phyloP scores from a whole-genome alignment of 192 early-diverging fungal species.

The Entophlyctis luteolus region DNA sequence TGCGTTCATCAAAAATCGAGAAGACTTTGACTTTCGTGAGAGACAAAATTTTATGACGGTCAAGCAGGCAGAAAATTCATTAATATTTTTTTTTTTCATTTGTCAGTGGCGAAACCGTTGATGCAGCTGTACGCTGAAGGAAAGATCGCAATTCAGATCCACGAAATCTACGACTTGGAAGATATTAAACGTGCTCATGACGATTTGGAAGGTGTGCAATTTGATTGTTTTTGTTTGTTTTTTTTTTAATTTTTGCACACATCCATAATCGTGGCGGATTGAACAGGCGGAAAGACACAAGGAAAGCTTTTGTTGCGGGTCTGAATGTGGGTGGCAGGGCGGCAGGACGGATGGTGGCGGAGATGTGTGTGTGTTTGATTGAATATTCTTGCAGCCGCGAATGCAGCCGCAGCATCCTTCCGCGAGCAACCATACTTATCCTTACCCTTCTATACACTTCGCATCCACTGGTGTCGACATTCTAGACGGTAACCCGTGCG shows the following conservation, averaged over 20 bases:
- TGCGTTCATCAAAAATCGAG: slow-evolving; percentile 61
- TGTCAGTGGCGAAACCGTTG: slow-evolving; percentile 50
- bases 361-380: background rate
- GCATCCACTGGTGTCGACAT: background rate
- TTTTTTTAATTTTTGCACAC: background rate
- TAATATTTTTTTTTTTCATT: background rate
- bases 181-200: slow-evolving; percentile 73
- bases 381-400: background rate
- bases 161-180: slow-evolving; percentile 70
- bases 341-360: background rate
- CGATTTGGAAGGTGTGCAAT: slow-evolving; percentile 57
- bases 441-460: background rate
- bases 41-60: background rate
- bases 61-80: background rate
- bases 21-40: slow-evolving; percentile 62
- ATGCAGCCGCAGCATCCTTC: no score
- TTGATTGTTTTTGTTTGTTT: background rate
- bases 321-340: background rate
- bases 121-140: slow-evolving; percentile 54
- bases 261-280: background rate
- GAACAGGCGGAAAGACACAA: slow-evolving; percentile 25
- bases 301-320: slow-evolving; percentile 30
- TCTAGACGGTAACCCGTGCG: background rate
- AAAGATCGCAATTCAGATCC: slow-evolving; percentile 63
- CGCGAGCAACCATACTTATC: background rate